phyloP scores from a whole-genome alignment of 257 asterid genomes.

The Paulownia fortunei region DNA sequence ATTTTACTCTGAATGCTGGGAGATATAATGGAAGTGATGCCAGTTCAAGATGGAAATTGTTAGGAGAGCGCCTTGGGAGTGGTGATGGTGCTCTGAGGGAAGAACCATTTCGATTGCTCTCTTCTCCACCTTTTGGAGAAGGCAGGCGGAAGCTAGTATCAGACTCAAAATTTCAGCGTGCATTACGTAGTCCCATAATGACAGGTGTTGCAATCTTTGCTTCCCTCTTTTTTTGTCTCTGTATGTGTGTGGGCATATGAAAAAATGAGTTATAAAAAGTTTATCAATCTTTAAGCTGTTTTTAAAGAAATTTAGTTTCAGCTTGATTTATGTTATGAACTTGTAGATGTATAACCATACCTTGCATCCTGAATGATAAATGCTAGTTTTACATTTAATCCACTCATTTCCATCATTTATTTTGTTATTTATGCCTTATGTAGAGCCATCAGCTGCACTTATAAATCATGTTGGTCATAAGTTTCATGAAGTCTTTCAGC shows the following conservation, averaged over 20 bases:
- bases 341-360: not conserved
- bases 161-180: conserved; percentile 52
- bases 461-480: conserved; percentile 63
- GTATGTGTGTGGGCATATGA: not conserved
- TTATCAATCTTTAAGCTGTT: not conserved
- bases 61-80: conserved; percentile 48
- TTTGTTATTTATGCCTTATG: conserved; percentile 10
- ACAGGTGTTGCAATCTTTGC: conserved; percentile 47
- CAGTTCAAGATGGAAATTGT: conserved; percentile 49
- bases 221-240: not conserved
- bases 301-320: not conserved
- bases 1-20: conserved; percentile 50
- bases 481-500: conserved; percentile 87
- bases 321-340: not conserved
- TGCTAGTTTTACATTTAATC: not conserved
- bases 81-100: conserved; percentile 43
- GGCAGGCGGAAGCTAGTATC: conserved; percentile 46
- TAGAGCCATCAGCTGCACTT: conserved; percentile 57
- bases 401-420: not conserved
- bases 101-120: conserved; percentile 39
- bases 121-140: conserved; percentile 61
- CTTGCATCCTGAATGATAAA: not conserved
- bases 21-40: conserved; percentile 42
- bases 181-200: conserved; percentile 51
- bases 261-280: no score